These are phyloP conservation scores for Monosporozyma yasuniensis DNA, from an alignment of 805 yeast genomes.

Conservation along the genomic window DNA sequence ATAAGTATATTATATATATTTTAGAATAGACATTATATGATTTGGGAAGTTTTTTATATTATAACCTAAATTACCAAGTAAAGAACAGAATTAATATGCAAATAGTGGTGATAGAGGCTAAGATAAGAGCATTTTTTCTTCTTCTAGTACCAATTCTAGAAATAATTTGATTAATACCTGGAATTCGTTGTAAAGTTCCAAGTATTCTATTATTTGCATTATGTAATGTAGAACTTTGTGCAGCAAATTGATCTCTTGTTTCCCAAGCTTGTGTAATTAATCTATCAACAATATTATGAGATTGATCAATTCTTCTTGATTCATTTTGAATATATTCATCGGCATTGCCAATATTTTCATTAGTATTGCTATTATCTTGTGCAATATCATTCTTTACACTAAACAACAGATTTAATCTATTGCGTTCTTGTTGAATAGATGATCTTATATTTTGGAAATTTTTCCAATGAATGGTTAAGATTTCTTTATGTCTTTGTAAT, in stretches of 20 bases:
- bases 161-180: slow-evolving; percentile 72
- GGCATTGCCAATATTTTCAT: slow-evolving; percentile 32
- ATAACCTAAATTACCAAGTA: slow-evolving; percentile 29
- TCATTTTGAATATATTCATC: slow-evolving; percentile 76
- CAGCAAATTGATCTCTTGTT: slow-evolving; percentile 73
- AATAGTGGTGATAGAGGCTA: slow-evolving; percentile 61
- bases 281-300: slow-evolving; percentile 69
- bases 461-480: slow-evolving; percentile 56
- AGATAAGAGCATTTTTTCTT: slow-evolving; percentile 77
- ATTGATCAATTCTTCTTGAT: slow-evolving; percentile 57
- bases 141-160: slow-evolving; percentile 79
- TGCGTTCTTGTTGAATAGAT: slow-evolving; percentile 62
- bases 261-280: slow-evolving; percentile 78
- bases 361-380: slow-evolving; percentile 39
- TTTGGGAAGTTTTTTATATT: background rate
- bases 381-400: slow-evolving; percentile 76
- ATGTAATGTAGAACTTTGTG: slow-evolving; percentile 58
- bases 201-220: slow-evolving; percentile 57
- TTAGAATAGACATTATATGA: background rate
- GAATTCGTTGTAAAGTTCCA: slow-evolving; percentile 56
- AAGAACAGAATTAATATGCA: slow-evolving; percentile 67
- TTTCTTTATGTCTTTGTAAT: slow-evolving; percentile 71
- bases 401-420: slow-evolving; percentile 61
- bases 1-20: background rate
- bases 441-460: slow-evolving; percentile 52